Conservation (phyloP, 768 basidiomycete genomes). For the Calvatia gigantea region DNA sequence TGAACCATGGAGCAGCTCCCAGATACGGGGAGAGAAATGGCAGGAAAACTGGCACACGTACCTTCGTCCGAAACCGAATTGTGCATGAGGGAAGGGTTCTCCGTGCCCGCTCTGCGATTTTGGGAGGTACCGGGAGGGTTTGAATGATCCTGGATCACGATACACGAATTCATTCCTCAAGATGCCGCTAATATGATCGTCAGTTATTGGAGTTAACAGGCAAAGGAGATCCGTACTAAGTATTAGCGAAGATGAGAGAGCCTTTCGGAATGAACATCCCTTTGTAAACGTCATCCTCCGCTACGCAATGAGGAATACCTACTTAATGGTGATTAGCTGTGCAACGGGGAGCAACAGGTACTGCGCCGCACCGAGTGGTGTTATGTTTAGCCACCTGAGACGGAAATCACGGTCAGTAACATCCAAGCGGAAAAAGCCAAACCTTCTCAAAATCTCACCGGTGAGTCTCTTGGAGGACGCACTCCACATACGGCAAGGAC, state of each 20-base stretch:
- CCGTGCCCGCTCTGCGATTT: neutral
- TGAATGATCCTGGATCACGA: constrained; percentile 46
- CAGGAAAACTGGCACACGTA: neutral
- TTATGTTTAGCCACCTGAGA: neutral
- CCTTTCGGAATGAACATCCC: constrained; percentile 61
- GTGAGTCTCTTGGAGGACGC: constrained; percentile 49
- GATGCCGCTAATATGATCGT: constrained; percentile 36
- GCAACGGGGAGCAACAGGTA: neutral
- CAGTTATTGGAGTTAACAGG: too few species aligned
- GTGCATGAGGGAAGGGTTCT: too few species aligned
- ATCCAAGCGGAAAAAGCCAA: constrained; percentile 43
- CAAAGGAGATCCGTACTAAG: constrained; percentile 40
- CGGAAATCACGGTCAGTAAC: constrained; percentile 35
- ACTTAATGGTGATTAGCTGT: neutral
- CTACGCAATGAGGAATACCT: constrained; percentile 64
- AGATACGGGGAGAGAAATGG: neutral
- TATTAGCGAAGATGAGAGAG: constrained; percentile 57
- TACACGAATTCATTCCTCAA: constrained; percentile 46
- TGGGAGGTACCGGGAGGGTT: constrained; percentile 50
- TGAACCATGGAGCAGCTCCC: neutral
- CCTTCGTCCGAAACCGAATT: neutral
- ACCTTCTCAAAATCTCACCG: too few species aligned
- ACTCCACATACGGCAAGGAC: constrained; percentile 55
- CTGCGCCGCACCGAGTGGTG: neutral
- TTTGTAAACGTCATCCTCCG: constrained; percentile 60